Conservation (phyloP, 805 yeast genomes). For the Metschnikowia lochheadii region DNA sequence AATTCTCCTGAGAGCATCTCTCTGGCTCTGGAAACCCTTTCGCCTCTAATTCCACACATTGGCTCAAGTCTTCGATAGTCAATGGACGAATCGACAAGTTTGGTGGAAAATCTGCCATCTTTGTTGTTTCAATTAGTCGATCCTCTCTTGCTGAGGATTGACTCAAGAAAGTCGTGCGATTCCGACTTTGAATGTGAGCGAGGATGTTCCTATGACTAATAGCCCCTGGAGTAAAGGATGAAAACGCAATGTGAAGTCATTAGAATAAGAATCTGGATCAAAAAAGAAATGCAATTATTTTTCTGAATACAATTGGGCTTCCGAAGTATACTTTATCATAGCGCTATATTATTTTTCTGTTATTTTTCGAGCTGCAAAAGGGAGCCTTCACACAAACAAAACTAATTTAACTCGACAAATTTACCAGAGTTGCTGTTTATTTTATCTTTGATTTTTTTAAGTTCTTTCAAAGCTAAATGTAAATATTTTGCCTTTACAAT, state of each 20-base stretch:
- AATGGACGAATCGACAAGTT: slow-evolving; percentile 34
- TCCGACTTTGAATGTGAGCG: not conserved
- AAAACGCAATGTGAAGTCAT: too few relatives aligned
- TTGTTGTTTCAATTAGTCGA: not conserved
- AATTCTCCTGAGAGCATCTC: slow-evolving; percentile 60
- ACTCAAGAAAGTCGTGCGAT: not conserved
- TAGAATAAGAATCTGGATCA: too few relatives aligned
- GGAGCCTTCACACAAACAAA: not conserved
- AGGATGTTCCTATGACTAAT: not conserved
- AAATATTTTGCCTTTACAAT: not conserved
- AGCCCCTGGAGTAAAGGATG: not conserved
- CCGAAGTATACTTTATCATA: too few relatives aligned
- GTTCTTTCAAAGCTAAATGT: not conserved
- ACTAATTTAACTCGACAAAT: not conserved
- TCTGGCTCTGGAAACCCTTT: slow-evolving; percentile 68
- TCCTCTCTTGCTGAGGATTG: not conserved
- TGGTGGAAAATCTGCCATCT: slow-evolving; percentile 45
- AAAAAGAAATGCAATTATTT: too few relatives aligned
- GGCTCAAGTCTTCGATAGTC: slow-evolving; percentile 52
- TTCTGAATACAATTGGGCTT: too few relatives aligned
- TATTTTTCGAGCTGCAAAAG: not conserved
- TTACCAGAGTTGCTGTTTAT: not conserved
- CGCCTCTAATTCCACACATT: slow-evolving; percentile 57
- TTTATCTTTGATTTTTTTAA: not conserved
- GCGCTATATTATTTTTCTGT: not conserved